Base-by-base conservation (phyloP, 2,329 filamentous ascomycete genomes). In the Colletotrichum graminicola region DNA sequence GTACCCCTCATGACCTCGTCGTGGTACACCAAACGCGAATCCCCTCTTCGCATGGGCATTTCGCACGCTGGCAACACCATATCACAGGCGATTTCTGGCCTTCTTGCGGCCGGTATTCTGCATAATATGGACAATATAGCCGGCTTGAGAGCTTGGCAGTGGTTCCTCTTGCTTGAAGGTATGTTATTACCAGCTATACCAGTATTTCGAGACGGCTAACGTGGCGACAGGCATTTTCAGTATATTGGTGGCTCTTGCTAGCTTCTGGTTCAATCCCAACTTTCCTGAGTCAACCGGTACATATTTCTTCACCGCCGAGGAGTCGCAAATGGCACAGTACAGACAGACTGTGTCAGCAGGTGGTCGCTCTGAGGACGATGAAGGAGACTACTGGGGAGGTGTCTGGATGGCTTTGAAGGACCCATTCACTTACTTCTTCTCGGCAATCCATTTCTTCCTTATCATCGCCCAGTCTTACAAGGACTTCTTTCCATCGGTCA, bases 1-100 rank as follows among this genome's bases (percentile, higher is more conserved):
- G 83, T 79, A 1, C 79, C 85, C 6, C 82, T 86, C 45, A 82
- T 84, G 75, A 81, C 80, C 2, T 84, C 82, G 0, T 84, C 83
- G 0, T 86, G 84, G 84, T 86, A 86, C 71, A 85, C 81, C 0
- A 83, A 84, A 52, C 76, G 80, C 14, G 84, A 86, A 63, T 77
- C 80, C 0, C 83, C 82, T 0, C 77, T 82, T 11, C 77, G 84
- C 0, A 85, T 84, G 76, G 83, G 80, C 7, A 80, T 85, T 23
- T 81, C 84, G 77, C 84, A 84, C 73, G 83, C 82, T 0, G 84
- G 83, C 29, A 84, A 83, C 55, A 82, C 81, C 10, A 81, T 85
- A 39, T 84, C 82, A 0, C 83, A 84, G 59, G 81, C 83, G 1
- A 76, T 85, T 43, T 84, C 82, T 0, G 82, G 82, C 2, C 79